phyloP scores from a whole-genome alignment of 2,329 filamentous ascomycete species.

The Fusarium agapanthi region DNA sequence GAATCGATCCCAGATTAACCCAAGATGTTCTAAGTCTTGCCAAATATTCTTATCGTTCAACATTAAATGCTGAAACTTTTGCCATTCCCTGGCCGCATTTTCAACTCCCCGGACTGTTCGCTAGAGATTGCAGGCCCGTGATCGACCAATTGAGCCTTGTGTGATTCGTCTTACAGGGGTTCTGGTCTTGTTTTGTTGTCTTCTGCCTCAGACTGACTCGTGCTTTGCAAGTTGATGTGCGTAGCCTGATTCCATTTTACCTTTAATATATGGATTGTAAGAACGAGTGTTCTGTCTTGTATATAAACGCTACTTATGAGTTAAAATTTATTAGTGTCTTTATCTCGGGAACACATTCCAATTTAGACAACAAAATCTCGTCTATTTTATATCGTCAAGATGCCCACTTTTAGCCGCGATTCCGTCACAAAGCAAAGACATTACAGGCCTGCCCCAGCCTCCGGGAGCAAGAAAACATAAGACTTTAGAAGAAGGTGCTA shows the following conservation, averaged over 20 bases:
- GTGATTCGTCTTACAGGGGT: neutral
- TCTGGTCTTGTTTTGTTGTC: neutral
- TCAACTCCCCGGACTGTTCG: neutral
- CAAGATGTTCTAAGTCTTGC: neutral
- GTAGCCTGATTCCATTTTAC: neutral
- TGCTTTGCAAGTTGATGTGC: neutral
- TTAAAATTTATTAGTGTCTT: neutral
- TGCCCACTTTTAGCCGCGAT: conserved; percentile 19
- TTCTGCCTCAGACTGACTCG: neutral
- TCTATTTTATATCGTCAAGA: neutral
- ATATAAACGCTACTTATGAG: neutral
- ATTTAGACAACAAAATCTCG: neutral
- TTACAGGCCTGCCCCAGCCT: conserved; percentile 15
- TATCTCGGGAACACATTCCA: conserved; percentile 8
- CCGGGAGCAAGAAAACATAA: too few species aligned
- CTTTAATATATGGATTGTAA: neutral
- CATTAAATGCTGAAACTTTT: neutral
- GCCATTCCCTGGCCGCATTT: neutral
- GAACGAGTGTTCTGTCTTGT: neutral
- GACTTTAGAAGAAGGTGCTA: too few species aligned
- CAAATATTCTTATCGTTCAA: neutral
- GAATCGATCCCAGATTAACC: neutral
- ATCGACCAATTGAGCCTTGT: neutral
- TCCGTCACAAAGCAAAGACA: conserved; percentile 2
- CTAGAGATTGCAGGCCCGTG: neutral